Conservation (phyloP, 305 asterid species). For the Stenogyne calaminthoides region DNA sequence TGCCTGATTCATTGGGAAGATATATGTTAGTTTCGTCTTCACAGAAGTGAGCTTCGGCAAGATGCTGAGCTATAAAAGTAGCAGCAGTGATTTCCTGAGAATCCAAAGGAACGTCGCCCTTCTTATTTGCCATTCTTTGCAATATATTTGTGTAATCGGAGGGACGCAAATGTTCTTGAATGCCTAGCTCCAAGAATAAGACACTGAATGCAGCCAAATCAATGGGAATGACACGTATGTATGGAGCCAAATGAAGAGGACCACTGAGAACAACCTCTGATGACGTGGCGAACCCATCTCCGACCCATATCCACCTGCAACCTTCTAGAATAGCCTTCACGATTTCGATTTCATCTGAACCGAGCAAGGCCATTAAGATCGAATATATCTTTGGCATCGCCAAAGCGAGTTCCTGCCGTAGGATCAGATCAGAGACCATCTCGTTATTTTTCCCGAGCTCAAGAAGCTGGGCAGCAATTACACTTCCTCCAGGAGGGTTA, state of each 20-base stretch:
- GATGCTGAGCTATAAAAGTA: constrained; percentile 86
- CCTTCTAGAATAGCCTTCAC: constrained; percentile 96
- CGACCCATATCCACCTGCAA: constrained; percentile 99
- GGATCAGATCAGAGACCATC: constrained; percentile 68
- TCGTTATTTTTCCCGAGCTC: constrained; percentile 98
- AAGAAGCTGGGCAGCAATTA: constrained; percentile 95
- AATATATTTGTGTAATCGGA: constrained; percentile 86
- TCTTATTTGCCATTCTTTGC: constrained; percentile 71
- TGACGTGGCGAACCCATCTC: constrained; percentile 93
- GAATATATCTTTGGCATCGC: constrained; percentile 97
- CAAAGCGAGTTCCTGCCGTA: constrained; percentile 84
- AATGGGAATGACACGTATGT: constrained; percentile 88
- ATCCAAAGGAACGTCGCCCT: constrained; percentile 72
- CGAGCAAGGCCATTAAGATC: constrained; percentile 65
- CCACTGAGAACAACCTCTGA: constrained; percentile 95
- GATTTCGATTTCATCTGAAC: constrained; percentile 91
- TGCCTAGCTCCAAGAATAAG: constrained; percentile 86
- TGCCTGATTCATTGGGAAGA: constrained; percentile 86
- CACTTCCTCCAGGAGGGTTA: constrained; percentile 91
- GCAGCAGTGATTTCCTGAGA: constrained; percentile 85
- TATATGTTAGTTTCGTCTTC: constrained; percentile 64
- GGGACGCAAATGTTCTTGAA: constrained; percentile 72
- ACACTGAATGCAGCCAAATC: constrained; percentile 93
- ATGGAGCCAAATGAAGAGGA: constrained; percentile 96
- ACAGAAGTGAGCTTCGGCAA: constrained; percentile 74